phyloP scores from a whole-genome alignment of 1,284 basidiomycete genomes.

The Leccinum subfulvum region DNA sequence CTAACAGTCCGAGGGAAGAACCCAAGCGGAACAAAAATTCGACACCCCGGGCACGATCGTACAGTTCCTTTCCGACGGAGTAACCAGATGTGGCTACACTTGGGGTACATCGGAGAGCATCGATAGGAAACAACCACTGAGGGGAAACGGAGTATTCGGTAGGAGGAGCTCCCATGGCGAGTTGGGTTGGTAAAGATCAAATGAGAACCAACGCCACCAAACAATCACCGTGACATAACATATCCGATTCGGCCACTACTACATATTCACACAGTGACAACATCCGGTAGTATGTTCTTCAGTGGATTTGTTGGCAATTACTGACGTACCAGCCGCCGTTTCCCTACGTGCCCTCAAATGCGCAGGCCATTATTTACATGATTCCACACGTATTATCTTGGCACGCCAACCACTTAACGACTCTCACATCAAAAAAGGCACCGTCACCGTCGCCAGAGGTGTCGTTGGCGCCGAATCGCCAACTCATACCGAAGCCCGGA shows the following conservation, averaged over 20 bases:
- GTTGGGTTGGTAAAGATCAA: constrained; percentile 1
- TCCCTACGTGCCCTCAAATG: constrained; percentile 4
- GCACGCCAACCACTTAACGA: not conserved
- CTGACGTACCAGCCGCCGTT: constrained; percentile 12
- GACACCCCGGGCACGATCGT: constrained; percentile 73
- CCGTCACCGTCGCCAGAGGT: constrained; percentile 4
- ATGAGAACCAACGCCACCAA: constrained; percentile 23
- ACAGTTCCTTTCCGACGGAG: constrained; percentile 63
- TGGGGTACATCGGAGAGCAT: constrained; percentile 58
- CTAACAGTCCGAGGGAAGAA: constrained; percentile 70
- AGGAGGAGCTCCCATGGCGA: constrained; percentile 23
- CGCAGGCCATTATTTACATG: not conserved
- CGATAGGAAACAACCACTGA: constrained; percentile 73
- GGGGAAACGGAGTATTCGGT: constrained; percentile 32
- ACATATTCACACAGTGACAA: not conserved
- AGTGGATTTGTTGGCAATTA: constrained; percentile 13
- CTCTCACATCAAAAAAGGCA: constrained; percentile 4
- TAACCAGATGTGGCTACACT: constrained; percentile 47
- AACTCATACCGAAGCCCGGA: constrained; percentile 23
- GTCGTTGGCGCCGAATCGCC: constrained; percentile 14
- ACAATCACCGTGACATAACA: constrained; percentile 31
- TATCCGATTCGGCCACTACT: not conserved
- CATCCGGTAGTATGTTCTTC: not conserved
- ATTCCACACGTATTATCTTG: not conserved
- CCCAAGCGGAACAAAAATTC: constrained; percentile 81